phyloP scores from a whole-genome alignment of 2,329 filamentous ascomycete genomes.

The Moelleriella libera region DNA sequence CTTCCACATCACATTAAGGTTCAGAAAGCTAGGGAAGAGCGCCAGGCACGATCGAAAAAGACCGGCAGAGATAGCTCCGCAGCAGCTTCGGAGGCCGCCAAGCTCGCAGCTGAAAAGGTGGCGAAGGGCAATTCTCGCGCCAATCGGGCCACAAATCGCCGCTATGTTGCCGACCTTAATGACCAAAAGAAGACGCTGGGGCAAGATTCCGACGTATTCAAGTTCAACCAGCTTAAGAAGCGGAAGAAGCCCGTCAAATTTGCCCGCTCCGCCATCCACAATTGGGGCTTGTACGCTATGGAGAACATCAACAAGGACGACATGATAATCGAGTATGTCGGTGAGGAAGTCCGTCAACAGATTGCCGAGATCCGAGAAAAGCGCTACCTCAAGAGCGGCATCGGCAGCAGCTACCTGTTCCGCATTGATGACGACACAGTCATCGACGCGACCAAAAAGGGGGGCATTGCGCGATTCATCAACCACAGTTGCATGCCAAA shows the following conservation, averaged over 20 bases:
- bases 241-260: slow-evolving; percentile 99
- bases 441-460: slow-evolving; percentile 96
- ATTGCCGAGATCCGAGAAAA: slow-evolving; percentile 93
- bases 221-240: slow-evolving; percentile 99
- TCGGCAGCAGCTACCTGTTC: slow-evolving; percentile 95
- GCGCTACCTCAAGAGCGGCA: slow-evolving; percentile 87
- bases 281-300: slow-evolving; percentile 96
- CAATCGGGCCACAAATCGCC: slow-evolving; percentile 89
- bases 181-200: slow-evolving; percentile 81
- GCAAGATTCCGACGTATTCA: slow-evolving; percentile 77
- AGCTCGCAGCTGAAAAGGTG: slow-evolving; percentile 64
- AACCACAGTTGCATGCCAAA: slow-evolving; percentile 98
- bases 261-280: slow-evolving; percentile 93
- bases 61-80: slow-evolving; percentile 51
- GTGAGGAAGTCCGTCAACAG: slow-evolving; percentile 91
- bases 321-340: slow-evolving; percentile 99
- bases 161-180: slow-evolving; percentile 86
- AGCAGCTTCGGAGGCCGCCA: slow-evolving; percentile 55
- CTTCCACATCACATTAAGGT: slow-evolving; percentile 95
- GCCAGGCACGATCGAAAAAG: slow-evolving; percentile 60
- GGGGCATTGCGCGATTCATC: slow-evolving; percentile 95
- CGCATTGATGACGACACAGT: slow-evolving; percentile 96
- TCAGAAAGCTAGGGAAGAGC: slow-evolving; percentile 77
- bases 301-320: slow-evolving; percentile 95
- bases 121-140: slow-evolving; percentile 84